Evolutionary conservation across 2,329 filamentous ascomycete genomes (phyloP).

Genomic region (Fusarium paranaense): DNA sequence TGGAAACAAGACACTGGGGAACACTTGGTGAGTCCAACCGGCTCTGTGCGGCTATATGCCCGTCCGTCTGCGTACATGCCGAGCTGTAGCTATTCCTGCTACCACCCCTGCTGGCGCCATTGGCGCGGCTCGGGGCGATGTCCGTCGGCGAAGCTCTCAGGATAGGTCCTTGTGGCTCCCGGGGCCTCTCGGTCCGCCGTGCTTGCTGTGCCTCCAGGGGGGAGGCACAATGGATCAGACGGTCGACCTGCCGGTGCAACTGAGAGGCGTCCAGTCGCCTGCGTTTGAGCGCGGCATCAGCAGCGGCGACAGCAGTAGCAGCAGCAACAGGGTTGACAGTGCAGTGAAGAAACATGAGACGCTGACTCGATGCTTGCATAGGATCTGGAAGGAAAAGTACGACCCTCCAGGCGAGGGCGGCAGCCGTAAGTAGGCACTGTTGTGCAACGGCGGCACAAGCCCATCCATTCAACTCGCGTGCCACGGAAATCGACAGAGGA

Average conservation of each 20-base stretch:
- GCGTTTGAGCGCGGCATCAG: neutral
- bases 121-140: conserved; percentile 16
- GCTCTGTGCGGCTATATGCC: conserved; percentile 29
- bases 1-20: conserved; percentile 90
- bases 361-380: conserved; percentile 52
- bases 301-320: neutral
- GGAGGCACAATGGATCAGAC: conserved; percentile 10
- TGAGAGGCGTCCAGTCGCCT: conserved; percentile 12
- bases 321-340: neutral
- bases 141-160: neutral
- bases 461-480: conserved; percentile 4
- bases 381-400: conserved; percentile 99
- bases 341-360: neutral
- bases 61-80: conserved; percentile 15
- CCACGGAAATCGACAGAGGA: conserved; percentile 16
- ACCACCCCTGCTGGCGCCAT: conserved; percentile 17
- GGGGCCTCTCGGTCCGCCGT: conserved; percentile 1
- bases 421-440: conserved; percentile 54
- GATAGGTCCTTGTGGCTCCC: conserved; percentile 32
- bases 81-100: conserved; percentile 9
- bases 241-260: conserved; percentile 10
- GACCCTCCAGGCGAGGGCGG: conserved; percentile 58
- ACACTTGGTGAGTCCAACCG: conserved; percentile 82
- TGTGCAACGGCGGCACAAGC: neutral
- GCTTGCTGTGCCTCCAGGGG: conserved; percentile 5